A percentile compares a stretch with the other conserved stretches of the same genome.
Evolutionary conservation across 2,329 filamentous ascomycete genomes (phyloP).

Genomic region (Lasiodiplodia gonubiensis): DNA sequence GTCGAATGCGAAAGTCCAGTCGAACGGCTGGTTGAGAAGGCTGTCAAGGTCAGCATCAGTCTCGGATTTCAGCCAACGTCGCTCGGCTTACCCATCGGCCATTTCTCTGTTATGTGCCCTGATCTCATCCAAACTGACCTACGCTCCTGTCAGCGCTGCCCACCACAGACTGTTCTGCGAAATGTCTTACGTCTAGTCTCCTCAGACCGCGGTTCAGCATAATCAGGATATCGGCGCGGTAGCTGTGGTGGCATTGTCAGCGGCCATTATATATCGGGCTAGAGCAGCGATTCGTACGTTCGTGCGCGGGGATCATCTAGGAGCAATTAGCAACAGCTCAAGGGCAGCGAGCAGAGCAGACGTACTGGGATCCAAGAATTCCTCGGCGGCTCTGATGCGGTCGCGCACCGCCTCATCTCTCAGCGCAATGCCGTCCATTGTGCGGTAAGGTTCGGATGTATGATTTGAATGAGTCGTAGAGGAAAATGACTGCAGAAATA

Average conservation of each 20-base stretch:
- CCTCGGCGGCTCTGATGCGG: constrained; percentile 83
- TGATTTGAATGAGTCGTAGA: not conserved
- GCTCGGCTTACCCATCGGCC: constrained; percentile 63
- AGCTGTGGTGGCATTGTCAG: constrained; percentile 61
- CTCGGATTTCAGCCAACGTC: not conserved
- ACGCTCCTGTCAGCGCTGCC: constrained; percentile 20
- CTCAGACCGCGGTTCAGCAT: constrained; percentile 69
- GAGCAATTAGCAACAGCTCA: constrained; percentile 35
- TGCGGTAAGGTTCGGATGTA: not conserved
- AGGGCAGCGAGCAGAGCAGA: constrained; percentile 24
- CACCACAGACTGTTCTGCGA: not conserved
- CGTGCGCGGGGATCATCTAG: constrained; percentile 63
- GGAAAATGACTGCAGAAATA: no score
- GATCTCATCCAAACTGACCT: constrained; percentile 79
- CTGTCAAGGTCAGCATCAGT: constrained; percentile 48
- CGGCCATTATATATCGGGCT: not conserved
- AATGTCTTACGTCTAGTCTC: constrained; percentile 58
- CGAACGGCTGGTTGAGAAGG: constrained; percentile 84
- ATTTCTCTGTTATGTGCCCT: constrained; percentile 84
- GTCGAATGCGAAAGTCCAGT: constrained; percentile 87
- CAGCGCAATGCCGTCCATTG: constrained; percentile 76
- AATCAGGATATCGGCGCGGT: constrained; percentile 84
- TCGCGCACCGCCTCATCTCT: constrained; percentile 84
- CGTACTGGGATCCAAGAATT: constrained; percentile 93
- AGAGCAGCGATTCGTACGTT: constrained; percentile 47